Evolutionary conservation across 345 rosid genomes (phyloP), one percentile per base, ranked within the genome.

Genomic region (Atalantia buxifolia): DNA sequence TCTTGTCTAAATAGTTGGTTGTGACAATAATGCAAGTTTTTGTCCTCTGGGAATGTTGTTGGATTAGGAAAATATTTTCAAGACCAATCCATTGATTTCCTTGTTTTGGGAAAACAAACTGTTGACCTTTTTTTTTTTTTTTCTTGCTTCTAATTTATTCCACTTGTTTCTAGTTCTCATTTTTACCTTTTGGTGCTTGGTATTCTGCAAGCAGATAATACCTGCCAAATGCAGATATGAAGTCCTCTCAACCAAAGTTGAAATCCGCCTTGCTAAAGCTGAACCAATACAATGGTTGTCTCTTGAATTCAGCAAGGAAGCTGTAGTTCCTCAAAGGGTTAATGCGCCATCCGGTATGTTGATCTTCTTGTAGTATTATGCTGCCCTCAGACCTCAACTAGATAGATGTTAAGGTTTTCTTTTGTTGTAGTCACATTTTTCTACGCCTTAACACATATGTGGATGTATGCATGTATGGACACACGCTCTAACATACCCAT

Each of bases 181-280:
- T 57, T 57, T 67, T 75, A 16, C 56, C 30, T 60, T 72, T 63
- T 42, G 71, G 71, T 70, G 45, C 38, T 81, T 78, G 68, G 63
- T 69, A 19, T 48, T 66, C 24, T 50, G 71, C 68, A 55, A 83
- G 74, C 88, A 94, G 99, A 92, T 97, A 66, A 75, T 91, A 84
- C 94, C 97, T 7, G 88, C 78, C 16, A 88, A 89, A 74, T 93
- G 99, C 87, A 90, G 86, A 83, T 88, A 81, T 57, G 74, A 76
- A 9, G 92, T 97, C 73, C 75, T 94, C 86, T 77, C 96, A 6
- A 97, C 98, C 74, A 97, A 92, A 83, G 67, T 94, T 40, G 99
- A 97, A 89, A 88, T 94, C 77, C 88, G 88, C 67, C 93, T 97
- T 45, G 89, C 90, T 60, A 97, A 97, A 88, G 93, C 93, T 30